Evolutionary conservation across 108 stramenopile species (phyloP).

Genomic region (Aureococcus anophagefferens): DNA sequence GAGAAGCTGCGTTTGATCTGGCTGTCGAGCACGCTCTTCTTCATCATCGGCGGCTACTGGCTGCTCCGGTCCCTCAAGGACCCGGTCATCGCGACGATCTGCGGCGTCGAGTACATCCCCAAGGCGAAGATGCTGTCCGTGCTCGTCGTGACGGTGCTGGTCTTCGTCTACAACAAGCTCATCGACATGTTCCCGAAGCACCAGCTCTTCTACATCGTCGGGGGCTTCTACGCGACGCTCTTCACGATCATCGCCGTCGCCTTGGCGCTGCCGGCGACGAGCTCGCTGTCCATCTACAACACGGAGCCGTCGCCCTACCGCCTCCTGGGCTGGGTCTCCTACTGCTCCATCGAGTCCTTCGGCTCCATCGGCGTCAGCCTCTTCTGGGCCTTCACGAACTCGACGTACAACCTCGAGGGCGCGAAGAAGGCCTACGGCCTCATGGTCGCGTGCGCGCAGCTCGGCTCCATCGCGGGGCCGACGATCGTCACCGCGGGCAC

Average conservation of each 20-base stretch:
- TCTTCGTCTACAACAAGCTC: conserved; percentile 79
- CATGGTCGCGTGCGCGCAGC: conserved; percentile 85
- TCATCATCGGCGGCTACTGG: conserved; percentile 98
- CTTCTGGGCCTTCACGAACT: conserved; percentile 90
- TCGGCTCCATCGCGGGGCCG: conserved; percentile 85
- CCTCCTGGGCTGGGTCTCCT: conserved; percentile 85
- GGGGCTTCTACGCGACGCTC: conserved; percentile 72
- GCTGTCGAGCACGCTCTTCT: conserved; percentile 83
- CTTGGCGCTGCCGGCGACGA: conserved; percentile 51
- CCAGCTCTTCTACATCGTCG: conserved; percentile 89
- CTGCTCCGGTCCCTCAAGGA: conserved; percentile 85
- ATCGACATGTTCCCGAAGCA: conserved; percentile 76
- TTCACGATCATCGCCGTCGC: conserved; percentile 65
- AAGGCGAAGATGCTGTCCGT: conserved; percentile 86
- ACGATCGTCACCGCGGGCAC: conserved; percentile 68
- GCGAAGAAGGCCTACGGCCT: conserved; percentile 88
- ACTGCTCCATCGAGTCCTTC: conserved; percentile 87
- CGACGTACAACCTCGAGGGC: conserved; percentile 73
- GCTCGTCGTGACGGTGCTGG: conserved; percentile 77
- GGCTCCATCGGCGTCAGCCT: conserved; percentile 85
- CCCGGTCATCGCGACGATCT: conserved; percentile 66
- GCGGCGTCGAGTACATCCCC: conserved; percentile 81
- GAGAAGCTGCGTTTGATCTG: conserved; percentile 22
- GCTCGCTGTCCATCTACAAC: conserved; percentile 70
- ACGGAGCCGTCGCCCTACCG: conserved; percentile 56